Percentiles rank a stretch among this genome's conserved stretches.
Conservation (phyloP, 1,139 yeast species). For the Blastobotrys apis region DNA sequence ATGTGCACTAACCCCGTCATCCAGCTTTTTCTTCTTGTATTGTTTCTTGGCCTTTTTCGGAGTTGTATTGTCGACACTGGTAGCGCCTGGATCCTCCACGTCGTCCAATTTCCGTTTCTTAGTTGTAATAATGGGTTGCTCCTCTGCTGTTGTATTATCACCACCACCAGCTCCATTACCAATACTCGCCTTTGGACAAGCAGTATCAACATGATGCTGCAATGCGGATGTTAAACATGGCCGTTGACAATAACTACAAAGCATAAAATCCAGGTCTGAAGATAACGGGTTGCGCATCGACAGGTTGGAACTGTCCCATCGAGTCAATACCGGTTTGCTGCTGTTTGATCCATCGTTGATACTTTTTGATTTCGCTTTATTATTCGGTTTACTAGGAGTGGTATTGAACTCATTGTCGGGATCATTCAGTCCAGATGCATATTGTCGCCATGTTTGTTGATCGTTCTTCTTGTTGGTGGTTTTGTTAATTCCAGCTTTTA, state of each 20-base stretch:
- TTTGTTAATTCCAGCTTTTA: constrained; percentile 2
- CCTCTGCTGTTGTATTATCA: not conserved
- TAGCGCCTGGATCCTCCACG: not conserved
- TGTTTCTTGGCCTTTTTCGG: constrained; percentile 12
- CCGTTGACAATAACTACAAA: constrained; percentile 34
- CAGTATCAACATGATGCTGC: constrained; percentile 24
- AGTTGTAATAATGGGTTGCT: not conserved
- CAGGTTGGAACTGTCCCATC: constrained; percentile 29
- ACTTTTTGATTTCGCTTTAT: not conserved
- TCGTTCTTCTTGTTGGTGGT: not conserved
- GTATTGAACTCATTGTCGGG: not conserved
- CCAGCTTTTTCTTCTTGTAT: constrained; percentile 9
- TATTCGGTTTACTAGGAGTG: not conserved
- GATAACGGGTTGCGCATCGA: constrained; percentile 29
- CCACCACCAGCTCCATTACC: not conserved
- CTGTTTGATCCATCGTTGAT: not conserved
- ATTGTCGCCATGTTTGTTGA: constrained; percentile 8
- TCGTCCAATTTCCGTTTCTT: constrained; percentile 14
- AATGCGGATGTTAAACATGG: constrained; percentile 30
- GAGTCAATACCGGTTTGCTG: constrained; percentile 20
- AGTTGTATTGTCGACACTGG: not conserved
- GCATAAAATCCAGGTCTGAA: constrained; percentile 28
- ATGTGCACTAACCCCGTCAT: not conserved
- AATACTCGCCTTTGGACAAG: constrained; percentile 9
- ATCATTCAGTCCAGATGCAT: constrained; percentile 3